Evolutionary conservation across 1,284 basidiomycete species (phyloP).

Genomic region (Malassezia sp.): DNA sequence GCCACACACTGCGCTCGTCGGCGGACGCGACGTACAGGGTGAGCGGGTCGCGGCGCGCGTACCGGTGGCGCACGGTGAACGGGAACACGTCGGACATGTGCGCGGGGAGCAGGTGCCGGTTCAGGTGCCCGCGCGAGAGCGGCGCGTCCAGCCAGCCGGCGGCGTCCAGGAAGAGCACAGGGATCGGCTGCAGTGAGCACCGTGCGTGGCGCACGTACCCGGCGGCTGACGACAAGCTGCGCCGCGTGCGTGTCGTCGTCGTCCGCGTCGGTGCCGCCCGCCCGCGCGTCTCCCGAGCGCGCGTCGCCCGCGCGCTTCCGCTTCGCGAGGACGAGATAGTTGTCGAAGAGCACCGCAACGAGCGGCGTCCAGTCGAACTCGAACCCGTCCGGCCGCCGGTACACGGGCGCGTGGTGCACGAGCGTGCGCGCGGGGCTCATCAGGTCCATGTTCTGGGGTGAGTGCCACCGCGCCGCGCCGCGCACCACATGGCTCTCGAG

Average conservation of each 20-base stretch:
- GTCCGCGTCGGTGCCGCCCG: too few relatives aligned
- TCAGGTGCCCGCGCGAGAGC: constrained; percentile 31
- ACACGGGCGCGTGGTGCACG: constrained; percentile 31
- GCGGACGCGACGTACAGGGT: constrained; percentile 73
- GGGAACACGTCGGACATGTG: constrained; percentile 37
- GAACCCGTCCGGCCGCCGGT: constrained; percentile 37
- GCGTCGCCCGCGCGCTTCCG: constrained; percentile 20
- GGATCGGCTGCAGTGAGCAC: constrained; percentile 23
- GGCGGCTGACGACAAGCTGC: constrained; percentile 1
- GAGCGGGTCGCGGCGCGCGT: constrained; percentile 30
- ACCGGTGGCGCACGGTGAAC: constrained; percentile 34
- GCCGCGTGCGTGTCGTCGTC: not conserved
- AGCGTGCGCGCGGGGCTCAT: constrained; percentile 34
- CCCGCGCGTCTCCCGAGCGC: too few relatives aligned
- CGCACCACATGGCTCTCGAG: constrained; percentile 23
- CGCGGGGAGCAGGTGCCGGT: constrained; percentile 31
- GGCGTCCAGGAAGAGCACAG: constrained; percentile 35
- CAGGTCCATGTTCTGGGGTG: constrained; percentile 41
- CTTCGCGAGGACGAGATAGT: constrained; percentile 40
- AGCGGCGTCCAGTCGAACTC: constrained; percentile 45
- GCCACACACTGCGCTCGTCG: constrained; percentile 71
- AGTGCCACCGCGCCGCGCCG: too few relatives aligned
- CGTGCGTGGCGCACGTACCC: not conserved
- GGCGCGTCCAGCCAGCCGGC: constrained; percentile 33
- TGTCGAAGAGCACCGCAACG: constrained; percentile 39